Conservation (phyloP, 805 yeast species). For the Lipomyces kockii region DNA sequence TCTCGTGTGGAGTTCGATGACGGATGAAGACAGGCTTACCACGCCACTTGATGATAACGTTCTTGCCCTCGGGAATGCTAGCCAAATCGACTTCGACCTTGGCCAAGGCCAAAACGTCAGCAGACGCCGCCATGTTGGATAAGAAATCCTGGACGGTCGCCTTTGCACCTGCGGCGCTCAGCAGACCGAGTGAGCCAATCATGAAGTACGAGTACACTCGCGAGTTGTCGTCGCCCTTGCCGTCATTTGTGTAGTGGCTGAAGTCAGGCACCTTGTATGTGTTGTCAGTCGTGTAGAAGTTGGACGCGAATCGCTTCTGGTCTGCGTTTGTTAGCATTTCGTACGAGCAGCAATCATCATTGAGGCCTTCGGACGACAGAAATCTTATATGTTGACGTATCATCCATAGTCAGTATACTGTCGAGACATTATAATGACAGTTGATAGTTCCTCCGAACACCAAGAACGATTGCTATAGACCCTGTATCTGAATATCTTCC, state of each 20-base stretch:
- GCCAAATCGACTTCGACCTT: slow-evolving; percentile 96
- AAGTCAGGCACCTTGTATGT: slow-evolving; percentile 40
- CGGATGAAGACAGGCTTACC: slow-evolving; percentile 99
- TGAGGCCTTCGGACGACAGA: background rate
- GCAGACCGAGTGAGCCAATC: slow-evolving; percentile 91
- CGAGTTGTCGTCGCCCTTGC: slow-evolving; percentile 70
- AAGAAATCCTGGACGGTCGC: slow-evolving; percentile 79
- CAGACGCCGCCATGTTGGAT: slow-evolving; percentile 94
- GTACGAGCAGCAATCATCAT: background rate
- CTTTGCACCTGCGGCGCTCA: slow-evolving; percentile 90
- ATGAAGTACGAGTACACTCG: slow-evolving; percentile 94
- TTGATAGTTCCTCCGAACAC: background rate
- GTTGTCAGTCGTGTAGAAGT: slow-evolving; percentile 36
- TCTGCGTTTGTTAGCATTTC: slow-evolving; percentile 13
- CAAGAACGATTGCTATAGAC: too few relatives aligned
- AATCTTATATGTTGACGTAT: background rate
- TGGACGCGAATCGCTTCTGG: slow-evolving; percentile 35
- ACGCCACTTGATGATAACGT: slow-evolving; percentile 98
- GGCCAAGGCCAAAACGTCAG: slow-evolving; percentile 99
- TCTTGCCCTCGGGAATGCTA: slow-evolving; percentile 95
- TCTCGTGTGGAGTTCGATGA: slow-evolving; percentile 94
- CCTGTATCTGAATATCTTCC: background rate
- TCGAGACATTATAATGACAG: background rate
- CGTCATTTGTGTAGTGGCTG: slow-evolving; percentile 63
- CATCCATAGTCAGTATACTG: background rate